Evolutionary conservation across 345 rosid genomes (phyloP).

Genomic region (Laguncularia racemosa): DNA sequence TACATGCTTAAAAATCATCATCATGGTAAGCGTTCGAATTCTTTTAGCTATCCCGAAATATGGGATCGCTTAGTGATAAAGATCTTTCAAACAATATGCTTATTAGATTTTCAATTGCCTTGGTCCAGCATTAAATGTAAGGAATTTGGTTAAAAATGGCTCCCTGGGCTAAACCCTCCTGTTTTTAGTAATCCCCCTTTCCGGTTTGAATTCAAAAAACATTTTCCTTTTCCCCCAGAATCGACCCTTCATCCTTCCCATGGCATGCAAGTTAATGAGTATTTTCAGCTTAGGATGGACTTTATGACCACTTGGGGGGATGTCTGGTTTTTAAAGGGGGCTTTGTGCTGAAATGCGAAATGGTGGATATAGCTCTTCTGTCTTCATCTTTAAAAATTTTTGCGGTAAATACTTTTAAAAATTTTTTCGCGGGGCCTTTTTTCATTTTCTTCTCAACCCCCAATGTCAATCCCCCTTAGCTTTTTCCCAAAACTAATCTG

Average conservation of each 20-base stretch:
- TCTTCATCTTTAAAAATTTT: too few relatives aligned
- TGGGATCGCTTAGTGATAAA: too few relatives aligned
- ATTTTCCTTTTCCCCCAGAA: slow-evolving; percentile 28
- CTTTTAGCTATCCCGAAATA: too few relatives aligned
- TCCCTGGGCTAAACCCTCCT: slow-evolving; percentile 21
- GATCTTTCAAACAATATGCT: too few relatives aligned
- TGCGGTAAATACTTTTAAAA: too few relatives aligned
- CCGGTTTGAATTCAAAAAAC: slow-evolving; percentile 29
- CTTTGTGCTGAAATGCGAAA: slow-evolving; percentile 28
- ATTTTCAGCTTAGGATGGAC: slow-evolving; percentile 12
- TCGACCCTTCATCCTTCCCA: slow-evolving; percentile 24
- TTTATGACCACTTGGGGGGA: slow-evolving; percentile 32
- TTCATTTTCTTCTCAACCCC: slow-evolving; percentile 31
- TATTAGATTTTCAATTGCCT: too few relatives aligned
- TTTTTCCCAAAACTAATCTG: slow-evolving; percentile 30
- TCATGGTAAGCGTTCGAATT: too few relatives aligned
- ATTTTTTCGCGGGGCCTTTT: slow-evolving; percentile 17
- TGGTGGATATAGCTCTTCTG: slow-evolving; percentile 29
- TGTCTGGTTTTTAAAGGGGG: slow-evolving; percentile 11
- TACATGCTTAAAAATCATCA: too few relatives aligned
- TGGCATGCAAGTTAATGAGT: slow-evolving; percentile 16
- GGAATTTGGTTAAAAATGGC: slow-evolving; percentile 22
- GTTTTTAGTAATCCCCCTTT: slow-evolving; percentile 22
- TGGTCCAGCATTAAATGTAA: slow-evolving; percentile 23
- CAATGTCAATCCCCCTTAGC: slow-evolving; percentile 25